Evolutionary conservation across 75 land plant species (phyloP).

Genomic region (Cryptomeria japonica): DNA sequence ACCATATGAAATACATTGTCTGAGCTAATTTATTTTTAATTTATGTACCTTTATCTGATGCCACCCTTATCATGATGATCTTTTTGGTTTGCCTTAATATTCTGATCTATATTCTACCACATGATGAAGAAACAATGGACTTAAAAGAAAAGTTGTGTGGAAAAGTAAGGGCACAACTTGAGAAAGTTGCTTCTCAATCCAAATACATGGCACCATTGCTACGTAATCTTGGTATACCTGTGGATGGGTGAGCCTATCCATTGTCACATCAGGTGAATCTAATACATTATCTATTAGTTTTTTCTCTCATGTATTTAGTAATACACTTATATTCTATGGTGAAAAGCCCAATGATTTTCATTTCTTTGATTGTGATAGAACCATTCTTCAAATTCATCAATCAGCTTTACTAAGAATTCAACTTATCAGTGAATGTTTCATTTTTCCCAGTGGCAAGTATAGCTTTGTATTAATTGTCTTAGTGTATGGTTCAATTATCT

Average conservation of each 20-base stretch:
- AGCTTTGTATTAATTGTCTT: background rate
- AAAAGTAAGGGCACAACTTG: constrained; percentile 62
- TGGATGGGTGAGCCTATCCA: constrained; percentile 64
- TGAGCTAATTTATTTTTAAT: background rate
- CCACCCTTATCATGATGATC: background rate
- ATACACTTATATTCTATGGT: background rate
- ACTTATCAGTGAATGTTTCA: background rate
- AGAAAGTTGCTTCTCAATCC: constrained; percentile 47
- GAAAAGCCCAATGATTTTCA: background rate
- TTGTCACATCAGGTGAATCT: constrained; percentile 51
- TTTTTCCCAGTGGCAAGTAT: background rate
- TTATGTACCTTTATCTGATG: background rate
- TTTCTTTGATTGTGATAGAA: constrained; percentile 1
- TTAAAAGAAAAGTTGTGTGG: constrained; percentile 68
- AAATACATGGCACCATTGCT: constrained; percentile 78
- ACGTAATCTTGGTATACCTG: constrained; percentile 65
- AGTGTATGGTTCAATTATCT: background rate
- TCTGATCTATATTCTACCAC: constrained; percentile 7
- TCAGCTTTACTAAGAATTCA: background rate
- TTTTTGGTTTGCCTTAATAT: background rate
- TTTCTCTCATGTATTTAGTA: background rate
- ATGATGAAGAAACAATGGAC: constrained; percentile 76
- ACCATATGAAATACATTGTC: background rate
- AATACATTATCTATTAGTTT: background rate
- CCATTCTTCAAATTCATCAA: background rate